Evolutionary conservation across 768 basidiomycete genomes (phyloP).

Genomic region (Amanita pseudoporphyria): DNA sequence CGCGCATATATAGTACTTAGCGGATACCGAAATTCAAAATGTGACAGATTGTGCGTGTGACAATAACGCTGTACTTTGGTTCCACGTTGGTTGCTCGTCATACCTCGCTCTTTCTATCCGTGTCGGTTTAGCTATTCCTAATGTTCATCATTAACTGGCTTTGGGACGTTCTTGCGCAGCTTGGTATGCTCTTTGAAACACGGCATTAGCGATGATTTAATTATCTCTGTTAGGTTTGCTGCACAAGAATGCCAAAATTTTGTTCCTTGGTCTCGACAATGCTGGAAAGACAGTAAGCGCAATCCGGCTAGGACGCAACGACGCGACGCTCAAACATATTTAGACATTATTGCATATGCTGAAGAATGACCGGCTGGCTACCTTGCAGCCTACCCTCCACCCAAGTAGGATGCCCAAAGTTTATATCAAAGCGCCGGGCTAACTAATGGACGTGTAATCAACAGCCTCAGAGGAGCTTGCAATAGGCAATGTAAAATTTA

Average conservation of each 20-base stretch:
- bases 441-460: conserved; percentile 8
- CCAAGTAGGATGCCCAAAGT: conserved; percentile 56
- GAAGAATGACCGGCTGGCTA: conserved; percentile 97
- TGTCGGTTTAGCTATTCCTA: conserved; percentile 7
- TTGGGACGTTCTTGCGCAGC: conserved; percentile 89
- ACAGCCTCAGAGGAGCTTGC: conserved; percentile 97
- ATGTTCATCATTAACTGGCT: conserved; percentile 95
- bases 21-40: no score
- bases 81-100: conserved; percentile 15
- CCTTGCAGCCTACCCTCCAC: conserved; percentile 95
- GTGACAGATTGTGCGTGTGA: neutral
- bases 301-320: neutral
- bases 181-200: conserved; percentile 42
- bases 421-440: conserved; percentile 6
- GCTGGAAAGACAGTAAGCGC: conserved; percentile 91
- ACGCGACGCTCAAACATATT: neutral
- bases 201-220: neutral
- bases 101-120: conserved; percentile 8
- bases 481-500: conserved; percentile 98
- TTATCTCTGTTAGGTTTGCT: conserved; percentile 48
- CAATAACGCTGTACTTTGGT: conserved; percentile 3
- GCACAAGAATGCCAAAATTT: conserved; percentile 99
- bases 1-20: no score
- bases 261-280: conserved; percentile 98
- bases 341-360: conserved; percentile 98